phyloP scores from a whole-genome alignment of 2,329 filamentous ascomycete species.

The Penicillium sp. region DNA sequence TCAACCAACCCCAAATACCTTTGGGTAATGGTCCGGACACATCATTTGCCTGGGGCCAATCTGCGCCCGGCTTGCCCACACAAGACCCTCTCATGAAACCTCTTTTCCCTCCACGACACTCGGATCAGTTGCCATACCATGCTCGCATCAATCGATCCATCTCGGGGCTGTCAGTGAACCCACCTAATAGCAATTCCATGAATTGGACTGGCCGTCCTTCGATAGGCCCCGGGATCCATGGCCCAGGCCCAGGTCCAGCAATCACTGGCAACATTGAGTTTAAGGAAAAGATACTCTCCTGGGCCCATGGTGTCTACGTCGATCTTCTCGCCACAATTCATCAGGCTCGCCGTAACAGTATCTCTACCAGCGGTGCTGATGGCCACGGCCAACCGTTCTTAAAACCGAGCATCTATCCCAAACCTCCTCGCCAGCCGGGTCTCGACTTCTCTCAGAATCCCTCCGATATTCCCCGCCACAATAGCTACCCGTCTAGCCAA shows the following conservation, averaged over 20 bases:
- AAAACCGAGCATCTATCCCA: slow-evolving; percentile 64
- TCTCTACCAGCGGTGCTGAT: slow-evolving; percentile 53
- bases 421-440: slow-evolving; percentile 61
- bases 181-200: slow-evolving; percentile 28
- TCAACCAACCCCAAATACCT: slow-evolving; percentile 33
- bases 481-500: slow-evolving; percentile 44
- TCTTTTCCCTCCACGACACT: slow-evolving; percentile 45
- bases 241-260: slow-evolving; percentile 23
- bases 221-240: slow-evolving; percentile 28
- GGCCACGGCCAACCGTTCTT: slow-evolving; percentile 48
- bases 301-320: slow-evolving; percentile 73
- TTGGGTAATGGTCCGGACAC: slow-evolving; percentile 33
- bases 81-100: slow-evolving; percentile 39
- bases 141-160: slow-evolving; percentile 31
- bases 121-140: slow-evolving; percentile 38
- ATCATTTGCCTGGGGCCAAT: slow-evolving; percentile 39
- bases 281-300: slow-evolving; percentile 68
- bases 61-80: slow-evolving; percentile 31
- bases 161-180: slow-evolving; percentile 22
- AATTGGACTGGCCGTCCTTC: slow-evolving; percentile 33
- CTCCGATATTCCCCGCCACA: slow-evolving; percentile 36
- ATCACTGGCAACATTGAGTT: slow-evolving; percentile 55
- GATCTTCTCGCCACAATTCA: slow-evolving; percentile 70
- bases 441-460: slow-evolving; percentile 51
- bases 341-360: slow-evolving; percentile 50